Evolutionary conservation across 805 yeast genomes (phyloP), one percentile per base, ranked within the genome.

Genomic region (Grigorovia transvaalensis): DNA sequence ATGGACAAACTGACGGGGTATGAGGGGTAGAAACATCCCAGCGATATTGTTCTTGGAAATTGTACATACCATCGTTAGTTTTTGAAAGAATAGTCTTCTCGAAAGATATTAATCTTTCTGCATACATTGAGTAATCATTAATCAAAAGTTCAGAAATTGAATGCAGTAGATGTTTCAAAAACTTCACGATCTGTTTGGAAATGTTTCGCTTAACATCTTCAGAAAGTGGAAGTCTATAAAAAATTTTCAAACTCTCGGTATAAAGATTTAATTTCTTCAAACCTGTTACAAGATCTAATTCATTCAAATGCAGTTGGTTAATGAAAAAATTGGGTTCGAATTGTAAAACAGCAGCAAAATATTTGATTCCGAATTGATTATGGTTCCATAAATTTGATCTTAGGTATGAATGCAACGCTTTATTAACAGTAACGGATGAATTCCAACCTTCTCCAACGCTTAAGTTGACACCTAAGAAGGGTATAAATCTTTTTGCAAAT

Each of bases 211-310:
- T 59, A 4, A 63, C 48, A n/a, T 49, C 54, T 17, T 57, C 58
- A 40, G 65, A 56, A 17, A 63, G 57, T 2, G 69, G 70, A 42
- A 64, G 57, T 20, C 63, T 56, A 43, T 69, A 66, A 42, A 67
- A 68, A 4, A 66, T 56, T 55, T 65, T 66, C 47, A 72, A 60
- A 27, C 72, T 70, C 44, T 73, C 74, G 2, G 69, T 66, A 13
- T 69, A 64, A 43, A 72, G 60, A 41, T 63, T 61, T 43, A 71
- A 49, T n/a, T 64, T 59, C 33, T 57, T 54, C 5, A 59, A 48
- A 42, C 58, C 60, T 2, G 55, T 44, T 9, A 50, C 45, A 35
- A 50, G 52, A 15, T 54, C 48, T 7, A 54, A 51, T 17, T 56
- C 53, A 35, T 59, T 53, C 12, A 59, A 51, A 19, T 55, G 52